Evolutionary conservation across 2,329 filamentous ascomycete species (phyloP), one percentile per base, ranked within the genome.

Genomic region (Trichoderma cornu-damae): DNA sequence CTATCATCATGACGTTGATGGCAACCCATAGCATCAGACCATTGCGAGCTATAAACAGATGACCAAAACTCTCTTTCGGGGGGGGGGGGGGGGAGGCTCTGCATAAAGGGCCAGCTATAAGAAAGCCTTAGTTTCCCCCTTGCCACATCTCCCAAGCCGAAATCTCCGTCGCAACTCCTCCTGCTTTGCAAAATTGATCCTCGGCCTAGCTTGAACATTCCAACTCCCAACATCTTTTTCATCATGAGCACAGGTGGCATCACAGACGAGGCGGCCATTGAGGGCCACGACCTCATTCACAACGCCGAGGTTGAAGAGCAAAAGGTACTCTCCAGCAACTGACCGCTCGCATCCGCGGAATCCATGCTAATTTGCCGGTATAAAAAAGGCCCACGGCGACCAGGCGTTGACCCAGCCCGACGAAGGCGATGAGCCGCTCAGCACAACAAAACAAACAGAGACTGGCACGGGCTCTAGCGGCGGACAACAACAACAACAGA

Each of bases 221-320:
- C 3, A 44, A 34, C 1, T 4, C 6, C 4, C 12, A 47, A 38
- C 4, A 44, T 34, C 37, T 35, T 34, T 37, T 35, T 16, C 51
- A 48, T 37, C n/a, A 60, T 57, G 57, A 56, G 28, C 20, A 40
- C 30, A 2, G 42, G 56, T 12, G 67, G 67, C 18, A 63, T 69
- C 43, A 58, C 64, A 0, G 69, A 71, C 37, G 67, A 70, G 61
- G 66, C 63, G 22, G 70, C 69, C 14, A 51, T 66, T 6, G 69
- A 70, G 53, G 58, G 59, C 6, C 70, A 72, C 44, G 70, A 72
- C 16, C 63, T 72, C 43, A 72, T 72, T 16, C 69, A 72, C 48
- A 54, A 64, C 3, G 70, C 69, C 28, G 70, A 72, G 49, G n/a
- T 64, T 0, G 68, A 71, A 44, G 69, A 71, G 51, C 69, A 71